Evolutionary conservation across 441 rosid genomes (phyloP).

Genomic region (Erysimum cheiri): DNA sequence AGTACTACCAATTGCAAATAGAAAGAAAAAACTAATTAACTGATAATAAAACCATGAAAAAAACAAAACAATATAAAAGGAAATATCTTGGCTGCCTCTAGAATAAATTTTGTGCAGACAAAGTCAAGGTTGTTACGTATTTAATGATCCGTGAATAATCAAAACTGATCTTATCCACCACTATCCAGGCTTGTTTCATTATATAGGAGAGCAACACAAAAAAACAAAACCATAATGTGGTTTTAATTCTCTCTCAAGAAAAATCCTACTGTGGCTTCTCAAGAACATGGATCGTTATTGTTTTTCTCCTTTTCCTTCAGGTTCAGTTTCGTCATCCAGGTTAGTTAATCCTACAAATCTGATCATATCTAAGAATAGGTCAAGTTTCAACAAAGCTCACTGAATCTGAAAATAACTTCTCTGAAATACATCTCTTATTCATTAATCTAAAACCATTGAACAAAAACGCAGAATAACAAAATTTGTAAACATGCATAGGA

Average conservation of each 20-base stretch:
- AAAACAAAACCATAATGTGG: not conserved
- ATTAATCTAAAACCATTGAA: constrained; percentile 14
- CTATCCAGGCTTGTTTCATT: not conserved
- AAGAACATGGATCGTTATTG: constrained; percentile 3
- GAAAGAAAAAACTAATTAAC: not conserved
- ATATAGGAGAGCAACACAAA: not conserved
- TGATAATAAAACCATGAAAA: not conserved
- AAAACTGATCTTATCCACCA: no score
- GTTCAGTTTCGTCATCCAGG: constrained; percentile 21
- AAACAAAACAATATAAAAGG: not conserved
- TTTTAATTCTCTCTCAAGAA: not conserved
- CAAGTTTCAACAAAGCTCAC: not conserved
- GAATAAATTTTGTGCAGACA: not conserved
- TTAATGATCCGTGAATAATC: no score
- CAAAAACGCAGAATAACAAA: constrained; percentile 17
- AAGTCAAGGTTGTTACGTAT: constrained; percentile 5
- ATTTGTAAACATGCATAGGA: not conserved
- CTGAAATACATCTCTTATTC: constrained; percentile 17
- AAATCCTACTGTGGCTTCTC: not conserved
- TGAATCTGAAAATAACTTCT: constrained; percentile 14
- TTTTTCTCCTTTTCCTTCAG: constrained; percentile 20
- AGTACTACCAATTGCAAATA: not conserved
- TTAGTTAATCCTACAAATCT: not conserved
- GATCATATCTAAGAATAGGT: not conserved
- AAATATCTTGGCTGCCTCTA: not conserved